Conservation (phyloP, 2,329 filamentous ascomycete species). For the Annulohypoxylon truncatum region DNA sequence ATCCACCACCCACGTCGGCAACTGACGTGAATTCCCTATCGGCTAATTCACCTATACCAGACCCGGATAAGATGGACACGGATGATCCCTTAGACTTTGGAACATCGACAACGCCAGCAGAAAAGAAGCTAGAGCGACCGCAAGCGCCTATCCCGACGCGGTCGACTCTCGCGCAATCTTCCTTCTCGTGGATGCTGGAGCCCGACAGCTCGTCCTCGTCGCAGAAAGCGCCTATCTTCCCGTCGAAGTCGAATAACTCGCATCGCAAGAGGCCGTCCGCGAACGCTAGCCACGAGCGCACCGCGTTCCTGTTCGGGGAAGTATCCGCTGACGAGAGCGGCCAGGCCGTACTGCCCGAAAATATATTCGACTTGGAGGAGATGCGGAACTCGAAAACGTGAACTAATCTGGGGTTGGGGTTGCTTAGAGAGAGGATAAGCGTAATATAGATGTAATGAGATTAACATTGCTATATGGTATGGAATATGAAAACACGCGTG, state of each 20-base stretch:
- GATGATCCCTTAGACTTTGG: slow-evolving; percentile 45
- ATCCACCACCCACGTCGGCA: slow-evolving; percentile 36
- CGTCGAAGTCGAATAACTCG: slow-evolving; percentile 36
- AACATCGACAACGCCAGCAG: slow-evolving; percentile 32
- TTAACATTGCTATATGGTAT: neutral
- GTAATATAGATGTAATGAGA: neutral
- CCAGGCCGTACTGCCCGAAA: slow-evolving; percentile 56
- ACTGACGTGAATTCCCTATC: slow-evolving; percentile 19
- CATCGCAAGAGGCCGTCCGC: slow-evolving; percentile 57
- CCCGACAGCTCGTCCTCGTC: slow-evolving; percentile 55
- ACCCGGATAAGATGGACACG: slow-evolving; percentile 31
- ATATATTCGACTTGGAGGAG: slow-evolving; percentile 68
- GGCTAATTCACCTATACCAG: neutral
- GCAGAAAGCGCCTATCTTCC: slow-evolving; percentile 38
- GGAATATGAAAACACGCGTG: neutral
- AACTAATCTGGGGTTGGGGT: neutral
- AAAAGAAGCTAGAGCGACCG: slow-evolving; percentile 49
- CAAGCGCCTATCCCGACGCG: slow-evolving; percentile 66
- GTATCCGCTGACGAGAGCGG: slow-evolving; percentile 54
- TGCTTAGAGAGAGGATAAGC: neutral
- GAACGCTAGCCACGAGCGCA: slow-evolving; percentile 63
- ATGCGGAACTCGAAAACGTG: slow-evolving; percentile 52
- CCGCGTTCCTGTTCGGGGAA: slow-evolving; percentile 71
- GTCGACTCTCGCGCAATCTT: slow-evolving; percentile 77
- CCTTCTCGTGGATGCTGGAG: slow-evolving; percentile 83